Conservation (phyloP, 306 rosid genomes). For the Cucumis cinereus region DNA sequence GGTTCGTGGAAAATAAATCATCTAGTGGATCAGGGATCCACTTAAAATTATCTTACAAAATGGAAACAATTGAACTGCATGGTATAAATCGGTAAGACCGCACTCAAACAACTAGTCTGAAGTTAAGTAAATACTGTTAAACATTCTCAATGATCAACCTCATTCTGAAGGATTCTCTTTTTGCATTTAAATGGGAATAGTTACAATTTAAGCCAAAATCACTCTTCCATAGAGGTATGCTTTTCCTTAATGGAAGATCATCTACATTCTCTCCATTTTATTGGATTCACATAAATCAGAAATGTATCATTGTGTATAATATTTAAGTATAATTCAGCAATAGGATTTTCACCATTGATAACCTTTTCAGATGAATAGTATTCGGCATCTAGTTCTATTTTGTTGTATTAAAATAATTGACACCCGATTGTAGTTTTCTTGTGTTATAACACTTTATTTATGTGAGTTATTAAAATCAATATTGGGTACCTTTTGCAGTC, state of each 20-base stretch:
- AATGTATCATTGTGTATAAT: background rate
- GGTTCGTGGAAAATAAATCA: background rate
- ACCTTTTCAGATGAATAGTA: background rate
- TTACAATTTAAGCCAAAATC: background rate
- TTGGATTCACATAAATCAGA: background rate
- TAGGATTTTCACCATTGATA: background rate
- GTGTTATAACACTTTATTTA: background rate
- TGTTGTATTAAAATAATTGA: background rate
- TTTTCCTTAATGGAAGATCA: background rate
- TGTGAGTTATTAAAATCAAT: background rate
- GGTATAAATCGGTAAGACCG: background rate
- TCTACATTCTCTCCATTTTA: background rate
- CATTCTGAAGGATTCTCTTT: background rate
- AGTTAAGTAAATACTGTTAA: background rate
- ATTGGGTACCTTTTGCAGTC: constrained; percentile 39
- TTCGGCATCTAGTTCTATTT: background rate
- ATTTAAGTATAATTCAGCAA: background rate
- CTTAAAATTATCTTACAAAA: background rate
- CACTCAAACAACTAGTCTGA: background rate
- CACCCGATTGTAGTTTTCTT: background rate
- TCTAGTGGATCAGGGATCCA: background rate
- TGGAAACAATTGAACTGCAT: background rate
- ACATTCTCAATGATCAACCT: background rate
- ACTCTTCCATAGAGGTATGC: background rate
- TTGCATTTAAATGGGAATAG: background rate